Evolutionary conservation across 2,329 filamentous ascomycete genomes (phyloP).

Genomic region (Orbilia blumenaviensis): DNA sequence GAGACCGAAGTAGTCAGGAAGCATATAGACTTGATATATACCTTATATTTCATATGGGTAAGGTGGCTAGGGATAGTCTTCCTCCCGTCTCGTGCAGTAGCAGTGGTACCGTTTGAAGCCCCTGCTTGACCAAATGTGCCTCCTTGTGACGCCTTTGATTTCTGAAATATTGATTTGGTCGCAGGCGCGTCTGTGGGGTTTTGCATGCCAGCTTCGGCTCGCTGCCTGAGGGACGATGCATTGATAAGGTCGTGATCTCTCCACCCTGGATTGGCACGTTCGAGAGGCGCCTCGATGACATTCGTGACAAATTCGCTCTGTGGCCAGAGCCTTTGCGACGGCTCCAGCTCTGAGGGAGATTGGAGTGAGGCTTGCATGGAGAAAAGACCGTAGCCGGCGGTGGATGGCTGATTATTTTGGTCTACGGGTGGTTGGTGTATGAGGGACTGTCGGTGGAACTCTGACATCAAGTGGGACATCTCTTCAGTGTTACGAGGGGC

Average conservation of each 20-base stretch:
- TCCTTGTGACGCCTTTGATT: conserved; percentile 16
- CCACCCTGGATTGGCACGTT: conserved; percentile 41
- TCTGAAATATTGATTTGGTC: conserved; percentile 38
- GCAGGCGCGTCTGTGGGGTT: conserved; percentile 17
- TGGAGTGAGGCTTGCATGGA: conserved; percentile 36
- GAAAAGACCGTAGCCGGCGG: conserved; percentile 40
- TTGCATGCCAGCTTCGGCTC: conserved; percentile 44
- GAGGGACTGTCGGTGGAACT: conserved; percentile 45
- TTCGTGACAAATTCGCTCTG: conserved; percentile 47
- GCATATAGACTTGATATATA: not conserved
- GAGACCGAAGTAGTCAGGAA: not conserved
- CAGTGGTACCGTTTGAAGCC: not conserved
- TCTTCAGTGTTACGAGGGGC: conserved; percentile 43
- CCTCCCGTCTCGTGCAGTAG: conserved; percentile 1
- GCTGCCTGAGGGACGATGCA: conserved; percentile 34
- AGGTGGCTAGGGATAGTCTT: conserved; percentile 47
- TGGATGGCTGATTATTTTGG: conserved; percentile 36
- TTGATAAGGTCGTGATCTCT: conserved; percentile 32
- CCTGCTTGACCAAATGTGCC: not conserved
- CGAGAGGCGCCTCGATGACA: conserved; percentile 43
- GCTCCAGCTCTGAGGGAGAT: conserved; percentile 33
- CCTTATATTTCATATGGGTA: conserved; percentile 51
- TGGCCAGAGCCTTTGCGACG: conserved; percentile 42
- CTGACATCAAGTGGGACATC: conserved; percentile 49
- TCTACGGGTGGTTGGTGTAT: conserved; percentile 36